Conservation (phyloP, 1,284 basidiomycete genomes). For the Pseudozyma flocculosa region DNA sequence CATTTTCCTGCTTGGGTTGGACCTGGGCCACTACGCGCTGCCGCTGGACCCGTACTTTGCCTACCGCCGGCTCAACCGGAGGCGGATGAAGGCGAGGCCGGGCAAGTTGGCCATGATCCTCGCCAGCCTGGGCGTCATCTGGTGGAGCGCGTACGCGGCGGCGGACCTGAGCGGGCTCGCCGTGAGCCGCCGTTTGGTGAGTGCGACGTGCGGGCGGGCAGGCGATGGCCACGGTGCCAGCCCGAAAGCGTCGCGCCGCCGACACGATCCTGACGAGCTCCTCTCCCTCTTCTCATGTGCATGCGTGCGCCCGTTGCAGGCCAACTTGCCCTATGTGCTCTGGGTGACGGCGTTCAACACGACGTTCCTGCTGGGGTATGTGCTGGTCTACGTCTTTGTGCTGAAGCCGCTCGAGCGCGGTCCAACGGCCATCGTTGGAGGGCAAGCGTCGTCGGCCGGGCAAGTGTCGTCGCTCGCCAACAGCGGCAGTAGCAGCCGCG, state of each 20-base stretch:
- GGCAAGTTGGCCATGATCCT: conserved; percentile 40
- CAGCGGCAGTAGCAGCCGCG: too few relatives aligned
- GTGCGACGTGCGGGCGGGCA: neutral
- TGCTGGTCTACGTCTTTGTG: conserved; percentile 72
- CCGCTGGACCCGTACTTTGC: conserved; percentile 67
- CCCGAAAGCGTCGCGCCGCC: too few relatives aligned
- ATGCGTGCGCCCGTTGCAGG: too few relatives aligned
- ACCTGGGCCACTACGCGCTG: conserved; percentile 76
- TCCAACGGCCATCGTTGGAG: too few relatives aligned
- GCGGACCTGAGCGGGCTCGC: conserved; percentile 5
- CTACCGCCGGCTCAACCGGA: conserved; percentile 13
- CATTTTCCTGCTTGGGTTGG: conserved; percentile 82
- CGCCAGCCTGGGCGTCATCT: conserved; percentile 72
- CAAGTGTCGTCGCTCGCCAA: too few relatives aligned
- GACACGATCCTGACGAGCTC: too few relatives aligned
- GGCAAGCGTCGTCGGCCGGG: too few relatives aligned
- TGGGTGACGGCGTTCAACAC: conserved; percentile 91
- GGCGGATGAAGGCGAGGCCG: conserved; percentile 9
- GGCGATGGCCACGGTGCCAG: too few relatives aligned
- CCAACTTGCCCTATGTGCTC: conserved; percentile 80
- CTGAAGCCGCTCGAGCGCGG: conserved; percentile 62
- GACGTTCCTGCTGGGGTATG: conserved; percentile 77
- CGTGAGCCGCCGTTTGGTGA: conserved; percentile 32
- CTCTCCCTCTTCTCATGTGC: too few relatives aligned
- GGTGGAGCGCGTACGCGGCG: conserved; percentile 69